Evolutionary conservation across 179 eudicot species (phyloP).

Genomic region (Patellifolia procumbens): DNA sequence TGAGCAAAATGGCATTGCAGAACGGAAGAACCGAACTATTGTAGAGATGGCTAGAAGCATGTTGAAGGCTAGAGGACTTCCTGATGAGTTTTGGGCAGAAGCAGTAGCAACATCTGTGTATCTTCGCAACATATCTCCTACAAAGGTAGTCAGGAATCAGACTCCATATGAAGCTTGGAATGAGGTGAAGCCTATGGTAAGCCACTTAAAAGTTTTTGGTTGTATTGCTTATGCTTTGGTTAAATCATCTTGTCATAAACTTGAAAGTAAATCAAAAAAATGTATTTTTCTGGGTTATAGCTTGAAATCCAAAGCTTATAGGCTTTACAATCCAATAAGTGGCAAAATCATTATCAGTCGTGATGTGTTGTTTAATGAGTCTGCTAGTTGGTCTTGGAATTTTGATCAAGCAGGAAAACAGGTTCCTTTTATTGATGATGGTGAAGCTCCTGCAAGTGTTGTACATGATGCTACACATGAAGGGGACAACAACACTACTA

Average conservation of each 20-base stretch:
- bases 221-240: not conserved
- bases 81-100: not conserved
- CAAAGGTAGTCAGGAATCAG: not conserved
- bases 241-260: not conserved
- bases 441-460: not conserved
- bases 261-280: not conserved
- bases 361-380: slow-evolving; percentile 1
- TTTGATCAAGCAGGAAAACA: not conserved
- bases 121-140: not conserved
- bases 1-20: not conserved
- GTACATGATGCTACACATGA: no score
- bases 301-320: not conserved
- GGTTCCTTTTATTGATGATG: not conserved
- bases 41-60: not conserved
- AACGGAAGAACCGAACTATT: not conserved
- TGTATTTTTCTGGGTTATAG: not conserved
- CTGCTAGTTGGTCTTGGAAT: slow-evolving; percentile 1
- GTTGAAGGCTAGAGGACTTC: not conserved
- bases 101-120: not conserved
- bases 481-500: no score
- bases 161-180: not conserved
- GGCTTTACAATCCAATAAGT: not conserved
- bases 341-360: not conserved
- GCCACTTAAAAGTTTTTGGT: not conserved
- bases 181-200: not conserved